Percentiles rank a stretch among this genome's conserved stretches.
Evolutionary conservation across 768 basidiomycete species (phyloP).

Genomic region (Trametes cingulata): DNA sequence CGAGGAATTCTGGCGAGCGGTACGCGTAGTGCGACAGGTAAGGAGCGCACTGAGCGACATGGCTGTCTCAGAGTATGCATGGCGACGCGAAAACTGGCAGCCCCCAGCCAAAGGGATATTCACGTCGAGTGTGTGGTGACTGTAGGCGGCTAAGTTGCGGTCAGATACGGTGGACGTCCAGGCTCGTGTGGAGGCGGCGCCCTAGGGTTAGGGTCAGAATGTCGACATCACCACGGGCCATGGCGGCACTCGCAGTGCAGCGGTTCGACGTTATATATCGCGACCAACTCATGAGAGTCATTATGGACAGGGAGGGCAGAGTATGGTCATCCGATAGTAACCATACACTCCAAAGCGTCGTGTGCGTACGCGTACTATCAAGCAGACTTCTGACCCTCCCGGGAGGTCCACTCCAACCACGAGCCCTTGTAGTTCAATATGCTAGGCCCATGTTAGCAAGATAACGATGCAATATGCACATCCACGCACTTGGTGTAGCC

Average conservation of each 20-base stretch:
- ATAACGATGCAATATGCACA: background rate
- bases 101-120: background rate
- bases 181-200: background rate
- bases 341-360: background rate
- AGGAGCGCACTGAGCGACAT: background rate
- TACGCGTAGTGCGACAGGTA: background rate
- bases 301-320: no score
- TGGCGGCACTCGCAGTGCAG: background rate
- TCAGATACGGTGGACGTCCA: background rate
- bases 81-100: background rate
- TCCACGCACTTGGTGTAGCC: constrained; percentile 75
- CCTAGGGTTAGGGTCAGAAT: constrained; percentile 5
- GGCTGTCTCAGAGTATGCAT: background rate
- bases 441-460: constrained; percentile 24
- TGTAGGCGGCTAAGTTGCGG: background rate
- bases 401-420: constrained; percentile 54
- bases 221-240: background rate
- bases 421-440: constrained; percentile 53
- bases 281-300: no score
- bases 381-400: constrained; percentile 26
- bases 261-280: no score
- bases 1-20: background rate
- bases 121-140: background rate
- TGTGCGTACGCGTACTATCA: background rate
- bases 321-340: background rate